phyloP scores from a whole-genome alignment of 108 stramenopile species.

The Skeletonema costatum region DNA sequence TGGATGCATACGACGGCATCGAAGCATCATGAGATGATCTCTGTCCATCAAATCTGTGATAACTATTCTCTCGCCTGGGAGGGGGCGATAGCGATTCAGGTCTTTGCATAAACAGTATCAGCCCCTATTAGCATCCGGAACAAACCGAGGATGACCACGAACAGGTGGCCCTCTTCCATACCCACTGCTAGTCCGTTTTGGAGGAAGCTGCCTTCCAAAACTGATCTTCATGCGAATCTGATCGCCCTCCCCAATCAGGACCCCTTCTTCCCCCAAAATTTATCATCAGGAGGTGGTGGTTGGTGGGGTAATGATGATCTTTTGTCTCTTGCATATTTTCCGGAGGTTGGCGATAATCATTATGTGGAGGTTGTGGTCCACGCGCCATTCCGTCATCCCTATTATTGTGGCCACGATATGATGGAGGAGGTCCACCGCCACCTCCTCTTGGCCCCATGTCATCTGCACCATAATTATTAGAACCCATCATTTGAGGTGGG shows the following conservation, averaged over 20 bases:
- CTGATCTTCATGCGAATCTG: conserved; percentile 34
- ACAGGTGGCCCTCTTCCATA: conserved; percentile 22
- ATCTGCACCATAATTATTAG: conserved; percentile 1
- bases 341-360: neutral
- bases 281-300: neutral
- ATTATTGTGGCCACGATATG: conserved; percentile 2
- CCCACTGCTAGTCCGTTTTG: conserved; percentile 12
- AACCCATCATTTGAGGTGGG: neutral
- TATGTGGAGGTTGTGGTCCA: neutral
- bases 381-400: neutral
- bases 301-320: neutral
- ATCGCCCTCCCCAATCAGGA: neutral
- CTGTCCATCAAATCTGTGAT: conserved; percentile 5
- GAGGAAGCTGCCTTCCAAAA: conserved; percentile 48
- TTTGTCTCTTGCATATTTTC: neutral
- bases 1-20: neutral
- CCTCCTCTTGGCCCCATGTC: neutral
- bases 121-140: conserved; percentile 15
- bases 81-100: conserved; percentile 3
- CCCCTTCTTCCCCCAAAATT: neutral
- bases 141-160: conserved; percentile 18
- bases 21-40: neutral
- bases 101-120: conserved; percentile 3
- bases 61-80: conserved; percentile 6
- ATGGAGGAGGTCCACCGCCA: neutral